Evolutionary conservation across 2,329 filamentous ascomycete species (phyloP).

Genomic region (Apiospora aurea): DNA sequence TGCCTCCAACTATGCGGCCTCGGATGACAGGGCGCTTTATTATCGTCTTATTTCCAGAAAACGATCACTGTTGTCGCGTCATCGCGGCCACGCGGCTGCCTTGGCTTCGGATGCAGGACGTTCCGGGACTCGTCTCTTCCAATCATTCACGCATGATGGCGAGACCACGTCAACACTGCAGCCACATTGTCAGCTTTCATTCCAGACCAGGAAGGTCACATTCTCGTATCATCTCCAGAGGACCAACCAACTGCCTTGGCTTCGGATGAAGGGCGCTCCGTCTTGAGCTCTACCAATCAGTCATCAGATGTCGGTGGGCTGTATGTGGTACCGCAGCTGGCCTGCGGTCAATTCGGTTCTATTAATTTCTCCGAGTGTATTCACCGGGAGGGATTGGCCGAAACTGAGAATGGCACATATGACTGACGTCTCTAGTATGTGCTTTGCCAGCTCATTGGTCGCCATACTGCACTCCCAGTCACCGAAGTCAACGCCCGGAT

Average conservation of each 20-base stretch:
- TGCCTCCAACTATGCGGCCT: neutral
- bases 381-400: neutral
- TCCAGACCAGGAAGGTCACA: neutral
- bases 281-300: neutral
- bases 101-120: neutral
- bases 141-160: neutral
- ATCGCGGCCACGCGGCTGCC: constrained; percentile 6
- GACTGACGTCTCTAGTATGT: neutral
- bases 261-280: neutral
- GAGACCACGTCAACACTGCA: neutral
- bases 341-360: neutral
- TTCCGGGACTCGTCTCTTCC: constrained; percentile 4
- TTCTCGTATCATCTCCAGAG: neutral
- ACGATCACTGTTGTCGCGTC: constrained; percentile 1
- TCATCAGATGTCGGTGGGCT: neutral
- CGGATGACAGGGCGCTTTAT: neutral
- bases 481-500: constrained; percentile 1
- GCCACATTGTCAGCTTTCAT: neutral
- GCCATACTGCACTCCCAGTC: neutral
- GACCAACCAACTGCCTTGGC: neutral
- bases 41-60: constrained; percentile 8
- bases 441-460: neutral
- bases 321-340: neutral
- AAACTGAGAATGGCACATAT: neutral
- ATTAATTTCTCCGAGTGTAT: neutral